Conservation (phyloP, 2,329 filamentous ascomycete species). For the Ascosphaera aggregata region DNA sequence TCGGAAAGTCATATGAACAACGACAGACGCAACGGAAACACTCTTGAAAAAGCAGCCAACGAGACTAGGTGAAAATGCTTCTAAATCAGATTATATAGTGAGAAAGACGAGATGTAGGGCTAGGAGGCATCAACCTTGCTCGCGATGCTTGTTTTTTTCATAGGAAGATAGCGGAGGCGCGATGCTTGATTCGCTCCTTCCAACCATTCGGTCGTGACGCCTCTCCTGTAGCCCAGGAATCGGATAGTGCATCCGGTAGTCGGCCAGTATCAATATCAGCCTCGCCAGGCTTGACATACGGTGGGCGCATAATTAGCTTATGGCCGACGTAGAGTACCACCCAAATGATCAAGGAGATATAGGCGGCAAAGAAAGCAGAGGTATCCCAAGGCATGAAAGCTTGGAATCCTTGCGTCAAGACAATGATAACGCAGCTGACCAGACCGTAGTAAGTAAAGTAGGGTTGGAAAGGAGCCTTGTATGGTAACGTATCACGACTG, state of each 20-base stretch:
- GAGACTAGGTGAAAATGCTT: too few species aligned
- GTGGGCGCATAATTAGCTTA: slow-evolving; percentile 23
- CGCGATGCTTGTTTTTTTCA: too few species aligned
- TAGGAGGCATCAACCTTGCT: too few species aligned
- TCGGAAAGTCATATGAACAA: too few species aligned
- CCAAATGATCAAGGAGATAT: slow-evolving; percentile 42
- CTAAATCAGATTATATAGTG: too few species aligned
- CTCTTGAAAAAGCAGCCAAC: too few species aligned
- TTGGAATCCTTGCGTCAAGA: slow-evolving; percentile 36
- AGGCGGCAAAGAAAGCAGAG: slow-evolving; percentile 38
- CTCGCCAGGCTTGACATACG: slow-evolving; percentile 16
- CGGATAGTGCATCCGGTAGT: slow-evolving; percentile 2
- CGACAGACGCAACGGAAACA: too few species aligned
- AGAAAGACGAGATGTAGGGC: too few species aligned
- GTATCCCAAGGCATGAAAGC: slow-evolving; percentile 40
- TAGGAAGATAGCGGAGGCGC: background rate
- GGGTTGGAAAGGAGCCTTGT: slow-evolving; percentile 37
- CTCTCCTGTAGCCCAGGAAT: background rate
- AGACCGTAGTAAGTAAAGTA: slow-evolving; percentile 25
- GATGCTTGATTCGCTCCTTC: background rate
- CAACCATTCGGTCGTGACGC: background rate
- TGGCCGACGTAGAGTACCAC: slow-evolving; percentile 35
- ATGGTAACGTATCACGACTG: slow-evolving; percentile 32
- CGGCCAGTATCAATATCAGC: slow-evolving; percentile 22
- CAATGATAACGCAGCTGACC: slow-evolving; percentile 32